These are phyloP conservation scores for Penicillium olsonii DNA, from an alignment of 2,329 filamentous ascomycete genomes.

Conservation along the genomic window DNA sequence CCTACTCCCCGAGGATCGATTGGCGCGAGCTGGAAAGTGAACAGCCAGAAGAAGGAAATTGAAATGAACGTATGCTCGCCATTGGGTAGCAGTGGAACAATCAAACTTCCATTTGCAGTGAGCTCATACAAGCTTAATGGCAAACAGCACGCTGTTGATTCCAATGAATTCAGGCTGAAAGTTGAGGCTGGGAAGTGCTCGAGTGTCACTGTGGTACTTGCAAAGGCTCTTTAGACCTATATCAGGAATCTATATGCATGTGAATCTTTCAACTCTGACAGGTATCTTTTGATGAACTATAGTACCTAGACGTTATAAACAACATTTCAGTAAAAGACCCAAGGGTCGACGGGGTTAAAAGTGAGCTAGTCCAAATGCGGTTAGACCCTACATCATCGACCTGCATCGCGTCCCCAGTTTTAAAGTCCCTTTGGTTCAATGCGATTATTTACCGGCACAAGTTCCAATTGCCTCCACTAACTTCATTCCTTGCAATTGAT, in stretches of 20 bases:
- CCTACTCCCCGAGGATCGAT: conserved; percentile 4
- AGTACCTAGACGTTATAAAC: too few relatives aligned
- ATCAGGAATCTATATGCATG: too few relatives aligned
- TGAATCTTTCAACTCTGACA: too few relatives aligned
- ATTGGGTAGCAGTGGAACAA: neutral
- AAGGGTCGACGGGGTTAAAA: too few relatives aligned
- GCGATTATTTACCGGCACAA: neutral
- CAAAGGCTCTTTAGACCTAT: neutral
- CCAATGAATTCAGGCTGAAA: neutral
- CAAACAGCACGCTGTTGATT: neutral
- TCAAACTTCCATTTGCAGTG: neutral
- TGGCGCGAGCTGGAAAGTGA: neutral
- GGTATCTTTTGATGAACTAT: too few relatives aligned
- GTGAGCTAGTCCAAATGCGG: conserved; percentile 16
- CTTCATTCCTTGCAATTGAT: conserved; percentile 2
- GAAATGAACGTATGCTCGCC: neutral
- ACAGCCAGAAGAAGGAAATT: neutral
- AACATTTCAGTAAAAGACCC: too few relatives aligned
- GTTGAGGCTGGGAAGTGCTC: neutral
- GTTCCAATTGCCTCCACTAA: neutral
- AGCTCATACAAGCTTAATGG: neutral
- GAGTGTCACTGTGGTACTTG: neutral
- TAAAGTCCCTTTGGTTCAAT: conserved; percentile 12
- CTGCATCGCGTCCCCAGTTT: conserved; percentile 23
- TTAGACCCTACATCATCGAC: conserved; percentile 25